phyloP scores from a whole-genome alignment of 495 filamentous ascomycete species.

The Tuber melanosporum region DNA sequence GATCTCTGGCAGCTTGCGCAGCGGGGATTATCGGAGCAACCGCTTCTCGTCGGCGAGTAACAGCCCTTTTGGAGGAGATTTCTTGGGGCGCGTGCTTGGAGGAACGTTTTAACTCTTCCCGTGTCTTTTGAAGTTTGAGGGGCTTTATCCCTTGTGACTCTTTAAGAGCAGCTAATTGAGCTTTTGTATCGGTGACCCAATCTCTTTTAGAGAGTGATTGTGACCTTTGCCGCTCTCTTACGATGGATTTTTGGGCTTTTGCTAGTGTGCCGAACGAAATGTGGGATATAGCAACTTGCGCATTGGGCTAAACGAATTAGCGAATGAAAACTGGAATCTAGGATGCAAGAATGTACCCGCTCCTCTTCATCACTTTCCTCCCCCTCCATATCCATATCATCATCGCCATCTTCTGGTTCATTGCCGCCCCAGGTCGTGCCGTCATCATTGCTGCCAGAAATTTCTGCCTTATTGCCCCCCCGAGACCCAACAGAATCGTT shows the following conservation, averaged over 20 bases:
- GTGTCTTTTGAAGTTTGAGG: slow-evolving; percentile 44
- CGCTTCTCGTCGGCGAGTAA: slow-evolving; percentile 69
- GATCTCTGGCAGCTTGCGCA: slow-evolving; percentile 57
- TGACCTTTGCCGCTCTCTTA: slow-evolving; percentile 42
- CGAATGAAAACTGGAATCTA: neutral
- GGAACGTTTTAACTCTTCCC: slow-evolving; percentile 48
- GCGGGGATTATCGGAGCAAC: slow-evolving; percentile 53
- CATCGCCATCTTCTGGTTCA: slow-evolving; percentile 7
- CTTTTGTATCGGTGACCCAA: slow-evolving; percentile 43
- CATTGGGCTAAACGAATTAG: slow-evolving; percentile 10
- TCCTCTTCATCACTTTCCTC: slow-evolving; percentile 44
- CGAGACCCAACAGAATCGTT: neutral
- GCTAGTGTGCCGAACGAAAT: slow-evolving; percentile 84
- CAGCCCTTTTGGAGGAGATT: slow-evolving; percentile 70
- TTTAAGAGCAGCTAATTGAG: slow-evolving; percentile 31
- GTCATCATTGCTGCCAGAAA: slow-evolving; percentile 25
- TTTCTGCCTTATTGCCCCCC: slow-evolving; percentile 12
- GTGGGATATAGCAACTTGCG: slow-evolving; percentile 45
- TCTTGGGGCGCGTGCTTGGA: slow-evolving; percentile 85
- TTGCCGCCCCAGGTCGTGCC: neutral
- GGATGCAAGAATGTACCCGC: neutral
- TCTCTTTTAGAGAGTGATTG: slow-evolving; percentile 33
- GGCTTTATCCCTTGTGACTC: slow-evolving; percentile 37
- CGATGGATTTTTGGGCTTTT: slow-evolving; percentile 68
- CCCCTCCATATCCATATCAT: slow-evolving; percentile 40